Evolutionary conservation across 768 basidiomycete genomes (phyloP).

Genomic region (Gautieria morchelliformis): DNA sequence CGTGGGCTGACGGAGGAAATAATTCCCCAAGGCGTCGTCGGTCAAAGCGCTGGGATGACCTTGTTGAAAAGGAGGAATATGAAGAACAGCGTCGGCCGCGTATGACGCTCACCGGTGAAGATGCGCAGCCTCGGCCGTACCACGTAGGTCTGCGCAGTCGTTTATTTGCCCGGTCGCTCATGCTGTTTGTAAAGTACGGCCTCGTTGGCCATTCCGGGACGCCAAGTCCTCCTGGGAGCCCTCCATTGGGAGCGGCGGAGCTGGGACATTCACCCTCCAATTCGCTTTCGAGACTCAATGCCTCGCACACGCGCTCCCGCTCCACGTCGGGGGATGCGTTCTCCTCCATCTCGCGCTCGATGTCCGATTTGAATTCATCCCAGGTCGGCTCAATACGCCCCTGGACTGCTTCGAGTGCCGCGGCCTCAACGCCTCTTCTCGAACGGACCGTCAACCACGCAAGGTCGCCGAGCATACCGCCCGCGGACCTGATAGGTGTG

Average conservation of each 20-base stretch:
- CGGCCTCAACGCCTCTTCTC: background rate
- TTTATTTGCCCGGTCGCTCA: background rate
- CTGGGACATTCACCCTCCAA: background rate
- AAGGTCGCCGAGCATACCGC: background rate
- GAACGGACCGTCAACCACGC: background rate
- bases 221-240: background rate
- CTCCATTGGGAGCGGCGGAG: background rate
- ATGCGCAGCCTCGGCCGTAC: constrained; percentile 5
- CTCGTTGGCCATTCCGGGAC: constrained; percentile 2
- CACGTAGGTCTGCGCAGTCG: background rate
- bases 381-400: background rate
- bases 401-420: background rate
- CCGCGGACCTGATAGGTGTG: background rate
- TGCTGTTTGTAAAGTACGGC: background rate
- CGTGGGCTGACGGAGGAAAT: background rate
- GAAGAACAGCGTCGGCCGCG: background rate
- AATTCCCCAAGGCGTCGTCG: background rate
- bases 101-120: background rate
- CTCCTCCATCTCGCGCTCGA: background rate
- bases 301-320: background rate
- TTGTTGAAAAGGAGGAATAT: background rate
- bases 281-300: background rate
- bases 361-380: background rate
- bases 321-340: background rate
- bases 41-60: constrained; percentile 4